These are phyloP conservation scores for Pyrus hybrid DNA, from an alignment of 331 rosid genomes.

Conservation along the genomic window DNA sequence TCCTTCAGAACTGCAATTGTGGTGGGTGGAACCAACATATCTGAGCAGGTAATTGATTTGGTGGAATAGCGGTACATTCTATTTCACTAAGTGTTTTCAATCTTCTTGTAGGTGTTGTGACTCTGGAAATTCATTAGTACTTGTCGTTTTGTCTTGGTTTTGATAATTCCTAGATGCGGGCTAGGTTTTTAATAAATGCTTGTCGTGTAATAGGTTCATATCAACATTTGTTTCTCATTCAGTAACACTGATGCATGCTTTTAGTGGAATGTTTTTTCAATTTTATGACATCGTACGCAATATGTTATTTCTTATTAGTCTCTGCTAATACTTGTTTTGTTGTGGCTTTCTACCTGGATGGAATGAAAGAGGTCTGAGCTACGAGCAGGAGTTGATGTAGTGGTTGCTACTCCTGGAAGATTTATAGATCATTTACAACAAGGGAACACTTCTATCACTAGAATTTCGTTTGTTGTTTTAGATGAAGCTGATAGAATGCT, in stretches of 20 bases:
- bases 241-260: background rate
- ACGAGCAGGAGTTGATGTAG: slow-evolving; percentile 76
- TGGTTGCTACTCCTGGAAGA: slow-evolving; percentile 89
- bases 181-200: background rate
- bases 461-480: slow-evolving; percentile 76
- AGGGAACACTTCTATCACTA: slow-evolving; percentile 74
- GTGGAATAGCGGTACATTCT: background rate
- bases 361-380: slow-evolving; percentile 66
- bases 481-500: slow-evolving; percentile 95
- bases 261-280: background rate
- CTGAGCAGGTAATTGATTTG: slow-evolving; percentile 59
- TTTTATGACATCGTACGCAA: background rate
- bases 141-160: slow-evolving; percentile 5
- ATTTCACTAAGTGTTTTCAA: background rate
- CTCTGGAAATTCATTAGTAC: background rate
- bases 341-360: slow-evolving; percentile 16
- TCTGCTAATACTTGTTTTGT: background rate
- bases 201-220: background rate
- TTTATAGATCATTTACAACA: slow-evolving; percentile 86
- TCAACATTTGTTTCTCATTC: background rate
- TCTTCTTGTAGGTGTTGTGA: background rate
- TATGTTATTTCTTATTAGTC: too few relatives aligned
- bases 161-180: slow-evolving; percentile 1
- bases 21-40: slow-evolving; percentile 82
- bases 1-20: slow-evolving; percentile 72